phyloP scores from a whole-genome alignment of 1,284 basidiomycete genomes.

The Jaminaea rosea region DNA sequence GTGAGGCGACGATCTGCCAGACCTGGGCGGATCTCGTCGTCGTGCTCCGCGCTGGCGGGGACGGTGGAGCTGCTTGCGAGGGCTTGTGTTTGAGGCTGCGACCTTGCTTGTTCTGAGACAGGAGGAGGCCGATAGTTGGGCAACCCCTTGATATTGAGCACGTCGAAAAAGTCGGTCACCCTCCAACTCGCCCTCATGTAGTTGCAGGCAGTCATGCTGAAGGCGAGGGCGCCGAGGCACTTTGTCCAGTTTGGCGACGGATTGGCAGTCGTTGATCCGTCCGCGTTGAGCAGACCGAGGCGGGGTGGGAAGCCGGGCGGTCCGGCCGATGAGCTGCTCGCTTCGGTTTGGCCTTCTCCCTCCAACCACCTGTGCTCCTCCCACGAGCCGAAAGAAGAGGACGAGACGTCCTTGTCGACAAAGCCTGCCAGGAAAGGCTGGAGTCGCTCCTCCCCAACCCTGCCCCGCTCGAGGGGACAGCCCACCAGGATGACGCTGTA shows the following conservation, averaged over 20 bases:
- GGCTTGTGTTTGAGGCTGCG: too few species aligned
- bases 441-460: slow-evolving; percentile 12
- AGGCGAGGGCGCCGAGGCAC: slow-evolving; percentile 7
- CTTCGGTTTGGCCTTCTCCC: too few species aligned
- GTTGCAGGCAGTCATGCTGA: background rate
- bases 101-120: too few species aligned
- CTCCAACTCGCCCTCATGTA: background rate
- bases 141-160: too few species aligned
- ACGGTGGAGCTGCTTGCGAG: background rate
- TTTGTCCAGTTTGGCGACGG: slow-evolving; percentile 9
- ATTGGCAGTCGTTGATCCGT: slow-evolving; percentile 1
- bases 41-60: too few species aligned
- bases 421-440: slow-evolving; percentile 15
- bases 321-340: too few species aligned
- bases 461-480: slow-evolving; percentile 13
- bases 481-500: slow-evolving; percentile 22
- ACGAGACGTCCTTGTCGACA: slow-evolving; percentile 8
- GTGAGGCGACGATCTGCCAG: background rate
- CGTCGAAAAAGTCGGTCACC: background rate
- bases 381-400: slow-evolving; percentile 10
- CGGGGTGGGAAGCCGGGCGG: slow-evolving; percentile 6
- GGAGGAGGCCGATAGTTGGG: too few species aligned
- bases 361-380: slow-evolving; percentile 19
- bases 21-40: background rate
- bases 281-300: slow-evolving; percentile 1